Evolutionary conservation across 352 stramenopile genomes (phyloP).

Genomic region (Hyaloperonospora arabidopsidis): DNA sequence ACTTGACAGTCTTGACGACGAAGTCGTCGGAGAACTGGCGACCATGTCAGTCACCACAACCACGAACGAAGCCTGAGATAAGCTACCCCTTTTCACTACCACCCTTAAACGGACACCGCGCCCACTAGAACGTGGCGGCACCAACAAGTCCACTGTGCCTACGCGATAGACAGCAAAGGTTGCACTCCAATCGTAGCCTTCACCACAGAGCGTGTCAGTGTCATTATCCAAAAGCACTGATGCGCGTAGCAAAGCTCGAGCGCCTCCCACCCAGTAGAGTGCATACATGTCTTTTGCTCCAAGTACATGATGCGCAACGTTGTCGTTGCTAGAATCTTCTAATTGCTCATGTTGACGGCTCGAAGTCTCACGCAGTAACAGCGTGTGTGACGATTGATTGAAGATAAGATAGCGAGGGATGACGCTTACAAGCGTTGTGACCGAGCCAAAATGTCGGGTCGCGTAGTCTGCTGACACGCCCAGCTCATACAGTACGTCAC

Average conservation of each 20-base stretch:
- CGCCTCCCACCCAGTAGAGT: constrained; percentile 64
- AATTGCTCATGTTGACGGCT: constrained; percentile 21
- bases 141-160: constrained; percentile 37
- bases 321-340: constrained; percentile 26
- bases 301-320: constrained; percentile 67
- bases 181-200: constrained; percentile 62
- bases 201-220: constrained; percentile 17
- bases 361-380: constrained; percentile 52
- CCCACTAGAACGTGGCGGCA: constrained; percentile 35
- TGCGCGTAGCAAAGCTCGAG: constrained; percentile 39
- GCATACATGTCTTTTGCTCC: constrained; percentile 63
- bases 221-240: constrained; percentile 46
- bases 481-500: constrained; percentile 67
- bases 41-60: constrained; percentile 47
- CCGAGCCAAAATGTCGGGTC: constrained; percentile 71
- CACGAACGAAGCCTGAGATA: constrained; percentile 66
- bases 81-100: constrained; percentile 60
- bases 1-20: constrained; percentile 17
- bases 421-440: constrained; percentile 79
- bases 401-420: constrained; percentile 74
- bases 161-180: constrained; percentile 45
- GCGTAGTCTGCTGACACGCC: constrained; percentile 75
- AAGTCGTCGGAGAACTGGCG: constrained; percentile 14
- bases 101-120: constrained; percentile 38
- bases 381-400: constrained; percentile 56